Percentiles rank a stretch among this genome's conserved stretches.
Evolutionary conservation across 345 rosid species (phyloP).

Genomic region (Boechera stricta): DNA sequence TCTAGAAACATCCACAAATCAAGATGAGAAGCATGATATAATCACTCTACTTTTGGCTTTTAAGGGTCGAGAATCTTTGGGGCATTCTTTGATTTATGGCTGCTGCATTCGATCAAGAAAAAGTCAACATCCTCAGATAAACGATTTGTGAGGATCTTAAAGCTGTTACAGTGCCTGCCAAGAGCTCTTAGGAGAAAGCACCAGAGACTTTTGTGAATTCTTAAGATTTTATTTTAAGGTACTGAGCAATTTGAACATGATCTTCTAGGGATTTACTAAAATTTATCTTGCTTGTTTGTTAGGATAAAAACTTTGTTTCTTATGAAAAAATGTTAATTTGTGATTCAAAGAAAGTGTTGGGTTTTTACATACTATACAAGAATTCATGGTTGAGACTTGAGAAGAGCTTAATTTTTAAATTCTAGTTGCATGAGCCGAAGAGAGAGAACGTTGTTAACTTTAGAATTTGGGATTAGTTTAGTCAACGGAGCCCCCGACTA

Average conservation of each 20-base stretch:
- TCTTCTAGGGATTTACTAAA: constrained; percentile 35
- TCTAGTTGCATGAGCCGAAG: background rate
- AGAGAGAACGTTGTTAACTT: background rate
- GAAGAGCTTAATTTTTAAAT: background rate
- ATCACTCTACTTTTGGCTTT: constrained; percentile 27
- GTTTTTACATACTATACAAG: background rate
- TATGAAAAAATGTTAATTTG: background rate
- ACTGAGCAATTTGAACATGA: constrained; percentile 29
- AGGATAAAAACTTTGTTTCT: background rate
- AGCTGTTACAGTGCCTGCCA: constrained; percentile 13
- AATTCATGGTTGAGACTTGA: background rate
- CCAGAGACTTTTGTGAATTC: constrained; percentile 32
- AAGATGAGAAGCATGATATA: constrained; percentile 27
- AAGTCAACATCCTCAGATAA: background rate
- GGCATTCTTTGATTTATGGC: constrained; percentile 14
- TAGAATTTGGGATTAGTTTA: background rate
- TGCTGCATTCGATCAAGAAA: constrained; percentile 27
- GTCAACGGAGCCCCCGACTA: background rate
- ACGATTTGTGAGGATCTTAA: constrained; percentile 17
- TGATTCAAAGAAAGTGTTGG: background rate
- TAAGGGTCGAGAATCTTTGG: constrained; percentile 15
- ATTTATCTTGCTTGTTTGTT: constrained; percentile 16
- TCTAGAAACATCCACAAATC: constrained; percentile 72
- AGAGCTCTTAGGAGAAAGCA: constrained; percentile 6
- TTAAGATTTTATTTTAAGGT: constrained; percentile 24